These are phyloP conservation scores for Colletotrichum sp. DNA, from an alignment of 2,329 filamentous ascomycete genomes.

Conservation along the genomic window DNA sequence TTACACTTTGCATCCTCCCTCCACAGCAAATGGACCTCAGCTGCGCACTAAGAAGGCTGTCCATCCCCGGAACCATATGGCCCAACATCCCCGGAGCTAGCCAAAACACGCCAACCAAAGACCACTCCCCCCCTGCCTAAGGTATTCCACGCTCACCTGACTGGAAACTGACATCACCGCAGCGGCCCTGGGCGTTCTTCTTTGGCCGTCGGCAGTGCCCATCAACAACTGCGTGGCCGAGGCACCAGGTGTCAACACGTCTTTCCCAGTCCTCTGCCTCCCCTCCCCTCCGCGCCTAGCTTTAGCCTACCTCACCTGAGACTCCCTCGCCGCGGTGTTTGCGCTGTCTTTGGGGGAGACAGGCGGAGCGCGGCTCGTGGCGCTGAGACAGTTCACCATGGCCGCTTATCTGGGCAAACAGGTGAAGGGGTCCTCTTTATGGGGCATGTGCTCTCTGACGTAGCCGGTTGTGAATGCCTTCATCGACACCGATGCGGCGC, in stretches of 20 bases:
- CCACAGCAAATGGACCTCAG: background rate
- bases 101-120: conserved; percentile 3
- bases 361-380: too few species aligned
- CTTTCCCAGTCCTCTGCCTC: background rate
- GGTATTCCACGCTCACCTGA: conserved; percentile 3
- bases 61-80: conserved; percentile 13
- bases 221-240: background rate
- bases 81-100: background rate
- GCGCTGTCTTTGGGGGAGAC: too few species aligned
- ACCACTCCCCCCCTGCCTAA: background rate
- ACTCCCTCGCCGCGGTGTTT: too few species aligned
- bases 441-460: conserved; percentile 13
- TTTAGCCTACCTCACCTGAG: too few species aligned
- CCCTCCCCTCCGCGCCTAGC: too few species aligned
- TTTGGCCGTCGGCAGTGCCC: background rate
- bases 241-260: background rate
- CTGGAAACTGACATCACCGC: conserved; percentile 16
- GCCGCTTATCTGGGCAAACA: background rate
- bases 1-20: background rate
- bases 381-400: background rate
- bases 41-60: background rate
- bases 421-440: background rate
- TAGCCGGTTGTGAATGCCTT: background rate
- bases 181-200: background rate
- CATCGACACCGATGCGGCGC: conserved; percentile 1